Evolutionary conservation across 2,329 filamentous ascomycete genomes (phyloP), one percentile per base, ranked within the genome.

Genomic region (Ilyonectria mors-panacis): DNA sequence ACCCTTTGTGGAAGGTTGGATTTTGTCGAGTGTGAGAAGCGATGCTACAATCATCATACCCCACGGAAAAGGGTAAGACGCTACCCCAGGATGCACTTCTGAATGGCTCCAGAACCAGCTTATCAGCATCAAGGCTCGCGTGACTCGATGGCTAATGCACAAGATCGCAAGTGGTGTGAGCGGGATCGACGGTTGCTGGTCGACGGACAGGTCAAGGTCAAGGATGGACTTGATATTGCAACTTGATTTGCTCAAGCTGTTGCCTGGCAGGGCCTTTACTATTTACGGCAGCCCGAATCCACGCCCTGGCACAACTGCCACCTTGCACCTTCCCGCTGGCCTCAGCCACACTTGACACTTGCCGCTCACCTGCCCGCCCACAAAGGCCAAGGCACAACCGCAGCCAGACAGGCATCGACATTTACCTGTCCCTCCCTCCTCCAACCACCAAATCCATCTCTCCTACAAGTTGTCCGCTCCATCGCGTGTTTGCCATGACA

Each of bases 401-500:
- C 58, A 66, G 60, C 62, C 69, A 72, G 68, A 65, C 70, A 70
- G 63, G 65, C 70, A 73, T 68, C 73, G 47, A 71, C 66, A 67
- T 71, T 68, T 71, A 63, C 64, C 68, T 66, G 57, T 71, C 66
- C 61, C 55, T 47, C 59, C 62, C 44, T 54, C 55, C 54, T 65
- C 48, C 62, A 60, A 39, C 35, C 51, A 48, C 55, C 45, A 44
- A 19, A 30, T 23, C 44, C 28, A 21, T 60, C 58, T 44, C 53
- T 63, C 48, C 35, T 21, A 28, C 28, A 55, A 63, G 26, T 30
- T 30, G 28, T 37, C 57, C 35, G 56, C 26, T 59, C 51, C 55
- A 42, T 62, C 53, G 37, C 37, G 47, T 37, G 54, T 59, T 63
- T 62, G 73, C 63, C 64, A 85, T 86, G 84, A 85, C 84, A 42